Base-by-base conservation (phyloP, 257 asterid species). In the Hygrophila difformis region DNA sequence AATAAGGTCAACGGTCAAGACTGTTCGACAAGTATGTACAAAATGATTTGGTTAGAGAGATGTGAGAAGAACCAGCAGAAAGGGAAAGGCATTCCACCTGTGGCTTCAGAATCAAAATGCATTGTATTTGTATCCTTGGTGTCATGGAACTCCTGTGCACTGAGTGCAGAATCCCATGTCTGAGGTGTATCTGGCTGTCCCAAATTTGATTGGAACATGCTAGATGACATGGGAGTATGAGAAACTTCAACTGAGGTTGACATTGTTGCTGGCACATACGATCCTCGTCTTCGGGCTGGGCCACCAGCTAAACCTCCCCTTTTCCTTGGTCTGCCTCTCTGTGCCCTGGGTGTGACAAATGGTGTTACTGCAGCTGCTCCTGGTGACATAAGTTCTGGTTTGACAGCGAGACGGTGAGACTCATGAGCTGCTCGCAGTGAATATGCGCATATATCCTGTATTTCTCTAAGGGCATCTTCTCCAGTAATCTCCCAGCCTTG, bases 291-390 rank as follows among this genome's bases (percentile, higher is more conserved):
- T 19, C 72, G 55, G 53, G 58, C 53, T 61, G 54, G 47, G 18
- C 65, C 64, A 48, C 67, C 63, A 35, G 59, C 40, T 56, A 61
- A 65, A 1, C 65, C 79, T 13, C 94, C 87, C 64, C 91, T 76
- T 55, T 68, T 79, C 62, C 73, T 76, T 4, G 84, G 81, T 43
- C 88, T 73, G 23, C 94, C 84, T 49, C 91, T 65, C 64, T 71
- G 84, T 31, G 24, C 67, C 73, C 64, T 81, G 29, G 83, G 75
- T 1, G 66, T 68, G 26, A 60, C 48, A 49, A 57, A 55, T 8
- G 64, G 60, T 44, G 74, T 63, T 41, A 59, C 57, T 3, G 61
- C 57, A 5, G 62, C 59, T 4, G 57, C 71, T 39, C 72, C 47
- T 6, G 78, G 63, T 49, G 79, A 51, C 20, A 58, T 41, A 31